Evolutionary conservation across 2,329 filamentous ascomycete species (phyloP).

Genomic region (Cadophora sp.): DNA sequence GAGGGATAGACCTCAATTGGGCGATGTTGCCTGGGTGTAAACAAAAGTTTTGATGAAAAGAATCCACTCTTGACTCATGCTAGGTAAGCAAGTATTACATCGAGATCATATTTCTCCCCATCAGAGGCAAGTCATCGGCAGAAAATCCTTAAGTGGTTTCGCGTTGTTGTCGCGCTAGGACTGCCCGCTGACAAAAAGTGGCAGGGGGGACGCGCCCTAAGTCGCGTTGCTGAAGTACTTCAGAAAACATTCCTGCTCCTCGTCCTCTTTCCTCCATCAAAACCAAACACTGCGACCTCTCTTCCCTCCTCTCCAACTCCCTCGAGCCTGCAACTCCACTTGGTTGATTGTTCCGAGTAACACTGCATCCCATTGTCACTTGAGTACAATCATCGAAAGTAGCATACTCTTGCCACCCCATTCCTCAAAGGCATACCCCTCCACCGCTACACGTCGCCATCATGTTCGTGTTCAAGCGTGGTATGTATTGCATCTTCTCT

Average conservation of each 20-base stretch:
- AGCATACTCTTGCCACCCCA: constrained; percentile 20
- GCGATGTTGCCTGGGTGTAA: not conserved
- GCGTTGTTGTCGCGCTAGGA: constrained; percentile 34
- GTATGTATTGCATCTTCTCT: constrained; percentile 38
- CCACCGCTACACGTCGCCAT: constrained; percentile 32
- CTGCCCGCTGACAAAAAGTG: constrained; percentile 26
- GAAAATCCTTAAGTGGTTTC: constrained; percentile 37
- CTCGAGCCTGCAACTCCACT: constrained; percentile 17
- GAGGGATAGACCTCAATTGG: not conserved
- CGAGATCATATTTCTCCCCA: not conserved
- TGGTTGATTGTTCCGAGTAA: constrained; percentile 27
- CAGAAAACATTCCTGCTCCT: constrained; percentile 27
- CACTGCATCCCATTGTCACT: constrained; percentile 20
- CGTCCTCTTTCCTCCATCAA: constrained; percentile 14
- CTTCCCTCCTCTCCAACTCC: constrained; percentile 21
- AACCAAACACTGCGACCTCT: constrained; percentile 25
- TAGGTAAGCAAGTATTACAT: not conserved
- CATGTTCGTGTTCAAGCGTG: constrained; percentile 47
- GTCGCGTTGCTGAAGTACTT: constrained; percentile 32
- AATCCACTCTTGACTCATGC: constrained; percentile 10
- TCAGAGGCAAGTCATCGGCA: constrained; percentile 17
- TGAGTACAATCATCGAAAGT: constrained; percentile 25
- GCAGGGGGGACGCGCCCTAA: constrained; percentile 30
- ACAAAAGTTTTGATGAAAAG: not conserved
- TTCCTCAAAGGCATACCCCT: constrained; percentile 16